Evolutionary conservation across 331 rosid species (phyloP).

Genomic region (Rosa hybrid): DNA sequence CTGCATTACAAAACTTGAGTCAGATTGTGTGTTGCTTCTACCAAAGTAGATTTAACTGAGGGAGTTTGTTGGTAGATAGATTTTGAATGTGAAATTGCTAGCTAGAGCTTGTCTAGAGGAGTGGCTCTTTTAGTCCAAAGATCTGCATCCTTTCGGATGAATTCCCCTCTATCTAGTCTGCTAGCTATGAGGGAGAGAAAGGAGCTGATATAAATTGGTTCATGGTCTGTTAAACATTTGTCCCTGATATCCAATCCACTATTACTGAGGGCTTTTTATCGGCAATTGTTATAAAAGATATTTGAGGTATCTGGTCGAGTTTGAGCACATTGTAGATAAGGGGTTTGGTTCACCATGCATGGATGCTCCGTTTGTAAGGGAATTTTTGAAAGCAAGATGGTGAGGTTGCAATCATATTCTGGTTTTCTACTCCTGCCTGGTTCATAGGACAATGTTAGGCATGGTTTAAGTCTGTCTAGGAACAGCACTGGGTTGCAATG

Average conservation of each 20-base stretch:
- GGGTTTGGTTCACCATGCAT: constrained; percentile 7
- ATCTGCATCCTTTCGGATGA: neutral
- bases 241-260: neutral
- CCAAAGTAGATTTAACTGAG: neutral
- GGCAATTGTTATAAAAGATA: neutral
- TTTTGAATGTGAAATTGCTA: neutral
- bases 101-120: neutral
- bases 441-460: neutral
- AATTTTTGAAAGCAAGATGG: neutral
- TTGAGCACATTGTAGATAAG: neutral
- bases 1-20: neutral
- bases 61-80: neutral
- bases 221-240: neutral
- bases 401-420: neutral
- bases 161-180: neutral
- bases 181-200: neutral
- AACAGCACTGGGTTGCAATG: neutral
- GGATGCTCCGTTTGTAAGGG: neutral
- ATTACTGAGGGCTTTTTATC: neutral
- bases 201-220: neutral
- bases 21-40: neutral
- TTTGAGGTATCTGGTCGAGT: neutral
- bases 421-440: neutral
- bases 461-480: constrained; percentile 2
- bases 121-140: neutral